Base-by-base conservation (phyloP, 2,329 filamentous ascomycete genomes). In the Phoma herbarum region DNA sequence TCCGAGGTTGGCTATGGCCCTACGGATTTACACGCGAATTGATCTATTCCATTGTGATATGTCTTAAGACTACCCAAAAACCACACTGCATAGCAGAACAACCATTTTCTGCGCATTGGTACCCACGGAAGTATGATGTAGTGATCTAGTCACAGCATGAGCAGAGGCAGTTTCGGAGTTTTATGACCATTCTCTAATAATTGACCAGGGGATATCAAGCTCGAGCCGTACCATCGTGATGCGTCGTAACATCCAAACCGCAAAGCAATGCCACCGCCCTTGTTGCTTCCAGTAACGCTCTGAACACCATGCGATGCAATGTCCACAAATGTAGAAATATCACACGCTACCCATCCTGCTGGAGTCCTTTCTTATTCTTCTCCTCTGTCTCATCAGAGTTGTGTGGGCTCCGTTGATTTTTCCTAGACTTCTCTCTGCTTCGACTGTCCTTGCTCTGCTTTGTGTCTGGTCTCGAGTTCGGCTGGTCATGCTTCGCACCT, bases 301-400 rank as follows among this genome's bases (percentile, higher is more conserved):
- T n/a, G n/a, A 49, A 53, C 39, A 50, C 45, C 39, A 31, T 29
- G 45, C 39, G 31, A 53, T 50, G 55, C 55, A 39, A 47, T 28
- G 12, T 22, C 22, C 44, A 44, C 39, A 35, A 29, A 16, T 12
- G 18, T 22, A 37, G 22, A 41, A 22, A 44, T 37, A 35, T 37
- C 11, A 29, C 18, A 31, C 10, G 23, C 31, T 53, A 53, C 45
- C 50, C 39, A 23, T 45, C 49, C 49, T 48, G 41, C 26, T 22
- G 44, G 1, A 29, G 18, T 14, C 23, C 41, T 20, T 42, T 18
- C 41, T 25, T 39, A 6, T 2, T 37, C 49, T 23, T 18, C 11
- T 29, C 16, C 25, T 39, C 37, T 2, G 4, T 44, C 14, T 31
- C 18, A 14, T 47, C 26, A 10, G 51, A 26, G 4, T 5, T 25